Evolutionary conservation across 2,329 filamentous ascomycete species (phyloP), one percentile per base, ranked within the genome.

Genomic region (Phialophora tarda): DNA sequence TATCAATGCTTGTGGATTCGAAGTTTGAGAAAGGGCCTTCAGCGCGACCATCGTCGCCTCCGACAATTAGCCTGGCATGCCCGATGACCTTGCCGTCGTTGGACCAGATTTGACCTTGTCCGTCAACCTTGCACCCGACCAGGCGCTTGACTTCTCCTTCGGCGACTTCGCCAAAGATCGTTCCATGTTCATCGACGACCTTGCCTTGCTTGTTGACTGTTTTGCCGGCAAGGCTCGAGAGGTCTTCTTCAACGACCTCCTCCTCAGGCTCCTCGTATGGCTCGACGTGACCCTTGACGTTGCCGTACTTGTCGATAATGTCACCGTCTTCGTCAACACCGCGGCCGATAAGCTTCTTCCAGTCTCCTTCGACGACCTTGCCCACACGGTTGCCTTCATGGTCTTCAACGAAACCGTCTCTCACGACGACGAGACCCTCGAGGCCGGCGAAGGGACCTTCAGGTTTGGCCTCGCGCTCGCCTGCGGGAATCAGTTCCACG

Each of bases 321-420:
- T 95, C 91, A 44, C 92, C 92, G 69, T 96, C 91, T 68, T 92
- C 89, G 64, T 95, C 92, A 21, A 95, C 91, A 8, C 82, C 74
- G 55, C 91, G 89, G 17, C 92, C 92, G 44, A 89, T 86, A 0
- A 96, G 84, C 59, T 83, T 81, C 83, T 92, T 92, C 41, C 84
- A 77, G 62, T 96, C 90, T 2, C 91, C 92, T 55, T 88, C 86
- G 3, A 85, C 82, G 47, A 94, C 84, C 50, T 89, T 83, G 24
- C 92, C 92, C 56, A 95, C 90, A 26, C 90, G 83, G 69, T 91
- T 87, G 41, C 90, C 91, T 84, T 96, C 84, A 84, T 89, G 77
- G 86, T 97, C 84, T 82, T 96, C 83, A 63, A 87, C 84, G 53
- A 84, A 82, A 62, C 85, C 85, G 63, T 86, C 84, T 73, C 85